These are phyloP conservation scores for Gaertneriomyces semiglobifer DNA, from an alignment of 192 early-diverging fungal species.

Conservation along the genomic window DNA sequence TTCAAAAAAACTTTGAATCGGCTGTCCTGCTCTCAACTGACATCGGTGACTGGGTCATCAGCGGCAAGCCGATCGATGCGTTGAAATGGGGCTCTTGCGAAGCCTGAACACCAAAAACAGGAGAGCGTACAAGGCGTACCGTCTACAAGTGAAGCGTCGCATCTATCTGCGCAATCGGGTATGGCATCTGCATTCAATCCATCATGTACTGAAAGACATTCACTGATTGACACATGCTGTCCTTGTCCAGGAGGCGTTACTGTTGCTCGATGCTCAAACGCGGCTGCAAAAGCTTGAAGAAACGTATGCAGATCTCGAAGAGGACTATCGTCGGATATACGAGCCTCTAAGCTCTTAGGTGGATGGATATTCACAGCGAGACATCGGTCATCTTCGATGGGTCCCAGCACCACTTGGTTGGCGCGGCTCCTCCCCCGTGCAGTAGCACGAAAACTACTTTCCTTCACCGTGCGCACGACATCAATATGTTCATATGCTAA, in stretches of 20 bases:
- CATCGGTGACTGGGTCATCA: conserved; percentile 19
- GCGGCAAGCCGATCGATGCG: conserved; percentile 77
- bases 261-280: conserved; percentile 60
- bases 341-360: background rate
- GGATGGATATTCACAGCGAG: no score
- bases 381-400: no score
- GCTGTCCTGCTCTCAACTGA: background rate
- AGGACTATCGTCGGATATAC: conserved; percentile 60
- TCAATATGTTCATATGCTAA: conserved; percentile 6
- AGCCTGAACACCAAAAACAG: conserved; percentile 49
- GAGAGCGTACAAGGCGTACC: conserved; percentile 51
- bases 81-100: conserved; percentile 73
- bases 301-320: conserved; percentile 67
- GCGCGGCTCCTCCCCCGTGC: no score
- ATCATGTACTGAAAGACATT: conserved; percentile 1
- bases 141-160: conserved; percentile 80
- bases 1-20: no score
- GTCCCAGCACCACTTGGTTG: no score
- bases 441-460: no score
- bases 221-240: conserved; percentile 11
- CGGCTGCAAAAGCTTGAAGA: conserved; percentile 71
- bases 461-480: background rate
- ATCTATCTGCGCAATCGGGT: conserved; percentile 75
- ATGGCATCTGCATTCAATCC: conserved; percentile 13
- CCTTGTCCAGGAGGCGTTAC: conserved; percentile 57